Evolutionary conservation across 148 eudicot species (phyloP), one percentile per base, ranked within the genome.

Genomic region (Silene conica): DNA sequence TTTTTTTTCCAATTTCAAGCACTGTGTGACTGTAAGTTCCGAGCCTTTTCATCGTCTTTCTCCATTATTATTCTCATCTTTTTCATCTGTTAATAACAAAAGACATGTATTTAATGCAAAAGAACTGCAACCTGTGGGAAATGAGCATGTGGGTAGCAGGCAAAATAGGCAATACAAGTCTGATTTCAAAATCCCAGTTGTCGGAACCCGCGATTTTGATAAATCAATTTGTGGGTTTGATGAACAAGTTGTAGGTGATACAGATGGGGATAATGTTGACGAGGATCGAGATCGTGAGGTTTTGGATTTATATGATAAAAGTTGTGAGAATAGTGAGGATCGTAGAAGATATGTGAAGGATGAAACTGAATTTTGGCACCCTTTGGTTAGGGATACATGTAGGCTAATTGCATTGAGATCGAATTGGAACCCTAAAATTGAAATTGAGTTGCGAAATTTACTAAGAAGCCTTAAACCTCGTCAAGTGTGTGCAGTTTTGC

Each of bases 301-400:
- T 50, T 70, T 74, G 43, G 66, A 74, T 79, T 69, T 34, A 11
- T 79, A 34, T 63, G 68, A 74, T 63, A 79, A 70, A 43, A 74
- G 28, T 3, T 19, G 9, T 9, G 12, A 63, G 34, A 56, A 62
- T 69, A 79, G n/a, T 41, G 78, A 69, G 63, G 21, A 56, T 62
- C 28, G 48, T 55, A 79, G 9, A 55, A 54, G 59, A 22, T 79
- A 79, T 74, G 78, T 74, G 50, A 63, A 74, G 59, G 70, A 69
- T 70, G 82, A 79, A 61, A 71, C 68, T 74, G 82, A 74, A 63
- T 74, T 74, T 34, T 74, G 78, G 78, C 78, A 79, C 38, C 82
- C 82, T 38, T 79, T 79, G 56, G 82, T 79, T 70, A 79, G 78
- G 45, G 82, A 79, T 62, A 74, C 61, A 20, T 74, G 78, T 79